A percentile compares a stretch with the other conserved stretches of the same genome.
phyloP scores from a whole-genome alignment of 805 yeast genomes.

The Lipomyces lipofer region DNA sequence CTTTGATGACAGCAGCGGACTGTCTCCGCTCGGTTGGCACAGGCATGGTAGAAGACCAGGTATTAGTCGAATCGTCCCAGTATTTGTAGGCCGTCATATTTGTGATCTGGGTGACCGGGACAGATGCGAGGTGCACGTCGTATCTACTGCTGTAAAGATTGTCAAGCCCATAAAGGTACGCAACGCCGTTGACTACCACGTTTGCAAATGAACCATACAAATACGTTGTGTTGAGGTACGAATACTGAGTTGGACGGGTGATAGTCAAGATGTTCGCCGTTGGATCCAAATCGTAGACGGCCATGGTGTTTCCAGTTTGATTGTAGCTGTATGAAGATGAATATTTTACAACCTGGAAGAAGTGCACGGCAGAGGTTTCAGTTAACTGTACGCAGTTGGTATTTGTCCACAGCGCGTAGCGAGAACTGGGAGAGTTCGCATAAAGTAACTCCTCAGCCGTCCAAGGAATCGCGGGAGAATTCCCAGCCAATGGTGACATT shows the following conservation, averaged over 20 bases:
- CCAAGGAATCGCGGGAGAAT: slow-evolving; percentile 3
- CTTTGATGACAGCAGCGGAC: slow-evolving; percentile 15
- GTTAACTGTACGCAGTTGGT: slow-evolving; percentile 13
- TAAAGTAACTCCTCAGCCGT: background rate
- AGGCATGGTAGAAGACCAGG: slow-evolving; percentile 9
- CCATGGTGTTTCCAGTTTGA: slow-evolving; percentile 9
- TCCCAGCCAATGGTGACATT: background rate
- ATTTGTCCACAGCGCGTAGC: slow-evolving; percentile 15
- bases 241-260: slow-evolving; percentile 6
- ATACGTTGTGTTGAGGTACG: background rate
- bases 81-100: slow-evolving; percentile 10
- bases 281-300: slow-evolving; percentile 8
- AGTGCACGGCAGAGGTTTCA: slow-evolving; percentile 17
- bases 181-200: slow-evolving; percentile 15
- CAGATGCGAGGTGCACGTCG: slow-evolving; percentile 20
- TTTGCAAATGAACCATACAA: slow-evolving; percentile 17
- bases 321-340: background rate
- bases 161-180: slow-evolving; percentile 19
- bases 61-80: slow-evolving; percentile 1
- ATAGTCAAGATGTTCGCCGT: slow-evolving; percentile 4
- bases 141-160: background rate
- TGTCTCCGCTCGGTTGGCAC: slow-evolving; percentile 2
- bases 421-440: background rate
- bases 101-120: background rate
- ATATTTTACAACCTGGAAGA: slow-evolving; percentile 13